Conservation (phyloP, 2,329 filamentous ascomycete genomes). For the Xylaria sp. region DNA sequence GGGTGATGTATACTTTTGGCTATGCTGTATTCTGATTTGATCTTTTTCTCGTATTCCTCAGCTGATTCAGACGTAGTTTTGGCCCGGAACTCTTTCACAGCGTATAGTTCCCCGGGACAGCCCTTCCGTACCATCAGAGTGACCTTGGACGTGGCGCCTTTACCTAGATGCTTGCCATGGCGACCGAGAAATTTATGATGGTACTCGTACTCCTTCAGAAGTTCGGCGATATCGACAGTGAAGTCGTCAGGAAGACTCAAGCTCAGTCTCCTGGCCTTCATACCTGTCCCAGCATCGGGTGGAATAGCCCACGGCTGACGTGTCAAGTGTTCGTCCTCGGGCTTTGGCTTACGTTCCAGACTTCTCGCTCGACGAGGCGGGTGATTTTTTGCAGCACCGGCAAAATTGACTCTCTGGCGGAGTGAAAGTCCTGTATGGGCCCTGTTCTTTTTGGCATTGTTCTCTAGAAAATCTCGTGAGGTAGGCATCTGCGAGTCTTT, state of each 20-base stretch:
- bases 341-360: conserved; percentile 40
- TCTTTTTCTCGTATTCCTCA: conserved; percentile 82
- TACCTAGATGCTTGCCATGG: conserved; percentile 76
- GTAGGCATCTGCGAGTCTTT: conserved; percentile 45
- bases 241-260: conserved; percentile 76
- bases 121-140: conserved; percentile 78
- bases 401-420: conserved; percentile 56
- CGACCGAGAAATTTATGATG: conserved; percentile 73
- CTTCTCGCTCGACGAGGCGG: conserved; percentile 36
- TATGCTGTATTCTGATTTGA: conserved; percentile 89
- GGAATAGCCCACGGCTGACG: conserved; percentile 63
- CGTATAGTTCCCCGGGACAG: conserved; percentile 69
- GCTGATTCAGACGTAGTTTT: conserved; percentile 72
- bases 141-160: conserved; percentile 82
- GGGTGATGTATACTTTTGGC: conserved; percentile 84
- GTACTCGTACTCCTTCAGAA: conserved; percentile 73
- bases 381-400: conserved; percentile 35
- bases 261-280: conserved; percentile 80
- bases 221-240: conserved; percentile 70
- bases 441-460: conserved; percentile 56
- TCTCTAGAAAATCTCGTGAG: conserved; percentile 51
- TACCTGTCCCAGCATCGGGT: conserved; percentile 72
- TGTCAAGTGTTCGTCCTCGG: conserved; percentile 45
- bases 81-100: conserved; percentile 85
- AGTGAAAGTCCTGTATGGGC: conserved; percentile 57